phyloP scores from a whole-genome alignment of 371 early-diverging fungal species.

The Gilbertella persicaria region DNA sequence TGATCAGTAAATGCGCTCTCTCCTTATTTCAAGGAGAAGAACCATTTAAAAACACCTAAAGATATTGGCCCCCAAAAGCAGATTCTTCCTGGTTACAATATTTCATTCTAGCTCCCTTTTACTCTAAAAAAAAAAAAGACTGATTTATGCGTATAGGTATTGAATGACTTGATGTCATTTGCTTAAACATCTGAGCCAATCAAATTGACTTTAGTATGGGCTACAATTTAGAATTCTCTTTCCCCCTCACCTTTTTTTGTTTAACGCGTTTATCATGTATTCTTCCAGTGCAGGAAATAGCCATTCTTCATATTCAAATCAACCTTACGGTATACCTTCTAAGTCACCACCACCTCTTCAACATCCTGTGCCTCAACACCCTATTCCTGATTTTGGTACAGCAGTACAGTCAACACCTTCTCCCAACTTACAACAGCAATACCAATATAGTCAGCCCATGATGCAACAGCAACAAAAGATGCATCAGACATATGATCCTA shows the following conservation, averaged over 20 bases:
- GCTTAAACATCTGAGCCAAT: slow-evolving; percentile 4
- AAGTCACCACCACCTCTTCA: slow-evolving; percentile 71
- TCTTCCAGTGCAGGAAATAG: slow-evolving; percentile 24
- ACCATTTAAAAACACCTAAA: too few species aligned
- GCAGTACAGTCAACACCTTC: slow-evolving; percentile 51
- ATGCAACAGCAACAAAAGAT: slow-evolving; percentile 37
- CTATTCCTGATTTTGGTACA: slow-evolving; percentile 62
- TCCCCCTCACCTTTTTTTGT: slow-evolving; percentile 2
- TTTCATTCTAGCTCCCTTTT: too few species aligned
- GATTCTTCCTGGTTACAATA: too few species aligned
- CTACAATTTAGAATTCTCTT: too few species aligned
- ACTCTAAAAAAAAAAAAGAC: too few species aligned
- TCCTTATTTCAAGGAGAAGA: too few species aligned
- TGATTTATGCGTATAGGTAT: background rate
- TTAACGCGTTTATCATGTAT: slow-evolving; percentile 24
- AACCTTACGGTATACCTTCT: slow-evolving; percentile 24
- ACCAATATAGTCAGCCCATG: slow-evolving; percentile 33
- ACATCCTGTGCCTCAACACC: slow-evolving; percentile 72
- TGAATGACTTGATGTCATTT: background rate
- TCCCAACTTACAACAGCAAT: slow-evolving; percentile 34
- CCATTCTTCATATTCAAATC: slow-evolving; percentile 23
- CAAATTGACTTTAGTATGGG: background rate
- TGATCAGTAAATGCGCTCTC: too few species aligned
- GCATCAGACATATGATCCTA: slow-evolving; percentile 38
- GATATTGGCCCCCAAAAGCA: too few species aligned